Conservation (phyloP, 1,284 basidiomycete genomes). For the Ganoderma meredithae region DNA sequence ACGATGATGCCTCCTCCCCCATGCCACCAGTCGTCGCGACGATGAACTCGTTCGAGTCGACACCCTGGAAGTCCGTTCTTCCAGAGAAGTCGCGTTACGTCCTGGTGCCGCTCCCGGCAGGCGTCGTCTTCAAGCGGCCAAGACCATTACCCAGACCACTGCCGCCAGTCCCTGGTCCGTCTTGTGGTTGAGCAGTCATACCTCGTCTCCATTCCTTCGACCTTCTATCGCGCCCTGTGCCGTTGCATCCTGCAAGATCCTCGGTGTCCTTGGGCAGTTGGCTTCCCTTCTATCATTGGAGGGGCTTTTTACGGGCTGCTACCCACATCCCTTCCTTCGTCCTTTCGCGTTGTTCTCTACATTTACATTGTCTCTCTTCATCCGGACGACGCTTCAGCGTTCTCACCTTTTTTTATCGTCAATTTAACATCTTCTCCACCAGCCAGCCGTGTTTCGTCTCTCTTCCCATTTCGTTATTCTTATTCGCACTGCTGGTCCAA, state of each 20-base stretch:
- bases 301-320: background rate
- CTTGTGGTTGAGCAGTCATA: background rate
- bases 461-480: slow-evolving; percentile 9
- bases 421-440: slow-evolving; percentile 5
- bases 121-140: slow-evolving; percentile 6
- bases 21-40: slow-evolving; percentile 7
- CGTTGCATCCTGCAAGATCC: background rate
- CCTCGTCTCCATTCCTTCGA: background rate
- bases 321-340: background rate
- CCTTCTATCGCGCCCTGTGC: background rate
- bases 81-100: slow-evolving; percentile 16
- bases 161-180: slow-evolving; percentile 27
- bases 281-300: background rate
- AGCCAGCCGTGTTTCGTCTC: slow-evolving; percentile 6
- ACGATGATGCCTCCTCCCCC: background rate
- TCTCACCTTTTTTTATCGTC: slow-evolving; percentile 5
- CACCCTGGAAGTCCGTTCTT: slow-evolving; percentile 7
- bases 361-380: background rate
- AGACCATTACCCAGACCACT: slow-evolving; percentile 30
- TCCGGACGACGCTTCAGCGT: background rate
- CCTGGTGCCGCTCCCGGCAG: slow-evolving; percentile 15
- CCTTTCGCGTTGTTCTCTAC: slow-evolving; percentile 2
- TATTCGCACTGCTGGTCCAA: slow-evolving; percentile 29
- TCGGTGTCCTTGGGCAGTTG: background rate
- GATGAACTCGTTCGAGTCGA: slow-evolving; percentile 14